phyloP scores from a whole-genome alignment of 805 yeast species.

The Candida xyloterini region DNA sequence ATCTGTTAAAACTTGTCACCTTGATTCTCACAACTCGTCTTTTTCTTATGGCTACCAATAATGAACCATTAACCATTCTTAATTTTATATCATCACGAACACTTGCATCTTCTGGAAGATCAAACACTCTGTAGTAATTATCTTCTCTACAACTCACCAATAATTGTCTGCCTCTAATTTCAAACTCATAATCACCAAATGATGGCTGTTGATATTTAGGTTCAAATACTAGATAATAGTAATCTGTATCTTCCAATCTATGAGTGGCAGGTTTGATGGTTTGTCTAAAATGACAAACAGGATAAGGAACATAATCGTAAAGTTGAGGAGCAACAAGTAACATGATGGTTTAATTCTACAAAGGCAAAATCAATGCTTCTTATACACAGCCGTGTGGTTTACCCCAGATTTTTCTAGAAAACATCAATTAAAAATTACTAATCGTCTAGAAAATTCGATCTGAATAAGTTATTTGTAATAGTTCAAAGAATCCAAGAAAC shows the following conservation, averaged over 20 bases:
- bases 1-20: neutral
- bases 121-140: slow-evolving; percentile 18
- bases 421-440: neutral
- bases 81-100: slow-evolving; percentile 14
- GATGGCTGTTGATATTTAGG: slow-evolving; percentile 13
- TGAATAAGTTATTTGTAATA: neutral
- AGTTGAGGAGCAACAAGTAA: slow-evolving; percentile 20
- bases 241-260: slow-evolving; percentile 18
- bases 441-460: slow-evolving; percentile 14
- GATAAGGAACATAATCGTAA: slow-evolving; percentile 1
- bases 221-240: slow-evolving; percentile 25
- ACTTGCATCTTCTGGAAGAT: slow-evolving; percentile 27
- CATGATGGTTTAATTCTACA: slow-evolving; percentile 10
- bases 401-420: slow-evolving; percentile 17
- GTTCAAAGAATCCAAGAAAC: slow-evolving; percentile 13
- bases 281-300: slow-evolving; percentile 2
- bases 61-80: slow-evolving; percentile 17
- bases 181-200: slow-evolving; percentile 26
- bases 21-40: slow-evolving; percentile 2
- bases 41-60: slow-evolving; percentile 14
- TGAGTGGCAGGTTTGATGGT: slow-evolving; percentile 12
- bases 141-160: slow-evolving; percentile 24
- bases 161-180: slow-evolving; percentile 17
- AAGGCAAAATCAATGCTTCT: neutral
- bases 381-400: slow-evolving; percentile 8